phyloP scores from a whole-genome alignment of 768 basidiomycete species.

The Suillus plorans region DNA sequence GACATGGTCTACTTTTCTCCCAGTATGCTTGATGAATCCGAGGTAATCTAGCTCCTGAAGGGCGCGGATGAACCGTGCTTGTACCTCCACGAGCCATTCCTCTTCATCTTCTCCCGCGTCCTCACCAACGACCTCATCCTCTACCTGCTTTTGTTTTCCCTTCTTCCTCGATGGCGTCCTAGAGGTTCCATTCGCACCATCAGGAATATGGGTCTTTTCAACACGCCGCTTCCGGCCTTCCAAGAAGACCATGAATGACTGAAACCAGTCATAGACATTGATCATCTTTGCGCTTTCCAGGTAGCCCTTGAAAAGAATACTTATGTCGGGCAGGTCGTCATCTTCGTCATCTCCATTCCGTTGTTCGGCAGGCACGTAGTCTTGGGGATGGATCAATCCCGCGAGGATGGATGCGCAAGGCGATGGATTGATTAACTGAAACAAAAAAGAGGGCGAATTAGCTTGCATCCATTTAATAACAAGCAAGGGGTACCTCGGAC shows the following conservation, averaged over 20 bases:
- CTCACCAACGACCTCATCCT: constrained; percentile 30
- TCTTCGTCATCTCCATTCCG: constrained; percentile 14
- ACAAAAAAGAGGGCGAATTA: not conserved
- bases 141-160: constrained; percentile 28
- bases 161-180: constrained; percentile 25
- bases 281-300: constrained; percentile 79
- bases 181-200: not conserved
- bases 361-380: constrained; percentile 32
- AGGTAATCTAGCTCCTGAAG: constrained; percentile 81
- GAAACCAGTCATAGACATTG: constrained; percentile 89
- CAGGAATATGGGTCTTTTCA: not conserved
- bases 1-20: constrained; percentile 77
- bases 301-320: constrained; percentile 75
- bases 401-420: constrained; percentile 59
- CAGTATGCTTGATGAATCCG: constrained; percentile 78
- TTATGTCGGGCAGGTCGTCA: constrained; percentile 63
- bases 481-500: constrained; percentile 47
- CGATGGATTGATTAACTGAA: constrained; percentile 69
- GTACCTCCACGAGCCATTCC: constrained; percentile 61
- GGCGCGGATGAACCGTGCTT: constrained; percentile 77
- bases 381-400: constrained; percentile 59
- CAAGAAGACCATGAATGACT: constrained; percentile 67
- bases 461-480: not conserved
- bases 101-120: constrained; percentile 37
- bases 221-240: constrained; percentile 50